Evolutionary conservation across 2,329 filamentous ascomycete genomes (phyloP).

Genomic region (Fusarium sp.): DNA sequence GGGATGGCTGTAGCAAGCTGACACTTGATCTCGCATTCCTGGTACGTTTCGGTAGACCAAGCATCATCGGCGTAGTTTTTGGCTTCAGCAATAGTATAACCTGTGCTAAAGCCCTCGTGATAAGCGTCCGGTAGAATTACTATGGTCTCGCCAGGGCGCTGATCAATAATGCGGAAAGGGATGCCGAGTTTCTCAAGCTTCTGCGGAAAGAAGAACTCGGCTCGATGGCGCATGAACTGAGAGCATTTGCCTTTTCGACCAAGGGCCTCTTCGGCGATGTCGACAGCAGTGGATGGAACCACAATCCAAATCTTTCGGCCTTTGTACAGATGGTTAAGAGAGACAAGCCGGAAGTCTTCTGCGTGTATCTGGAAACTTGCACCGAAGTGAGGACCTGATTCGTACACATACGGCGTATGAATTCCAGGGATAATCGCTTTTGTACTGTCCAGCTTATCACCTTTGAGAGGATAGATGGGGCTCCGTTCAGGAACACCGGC

Average conservation of each 20-base stretch:
- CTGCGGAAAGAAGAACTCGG: constrained; percentile 57
- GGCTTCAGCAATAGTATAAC: constrained; percentile 57
- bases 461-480: constrained; percentile 55
- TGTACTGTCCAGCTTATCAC: constrained; percentile 54
- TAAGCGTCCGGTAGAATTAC: constrained; percentile 57
- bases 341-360: constrained; percentile 56
- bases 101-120: constrained; percentile 58
- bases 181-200: constrained; percentile 56
- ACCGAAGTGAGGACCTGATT: constrained; percentile 55
- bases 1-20: constrained; percentile 54
- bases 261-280: constrained; percentile 52
- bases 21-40: constrained; percentile 52
- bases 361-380: constrained; percentile 57
- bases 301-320: constrained; percentile 58
- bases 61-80: constrained; percentile 56
- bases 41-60: constrained; percentile 54
- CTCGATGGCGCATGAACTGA: constrained; percentile 58
- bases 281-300: constrained; percentile 53
- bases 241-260: constrained; percentile 53
- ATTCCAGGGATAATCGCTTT: constrained; percentile 56
- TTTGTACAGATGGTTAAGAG: constrained; percentile 56
- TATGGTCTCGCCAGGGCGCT: constrained; percentile 56
- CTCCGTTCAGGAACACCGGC: constrained; percentile 55
- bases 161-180: constrained; percentile 55
- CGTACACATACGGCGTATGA: constrained; percentile 57